Evolutionary conservation across 2,329 filamentous ascomycete genomes (phyloP).

Genomic region (Colletotrichum truncatum): DNA sequence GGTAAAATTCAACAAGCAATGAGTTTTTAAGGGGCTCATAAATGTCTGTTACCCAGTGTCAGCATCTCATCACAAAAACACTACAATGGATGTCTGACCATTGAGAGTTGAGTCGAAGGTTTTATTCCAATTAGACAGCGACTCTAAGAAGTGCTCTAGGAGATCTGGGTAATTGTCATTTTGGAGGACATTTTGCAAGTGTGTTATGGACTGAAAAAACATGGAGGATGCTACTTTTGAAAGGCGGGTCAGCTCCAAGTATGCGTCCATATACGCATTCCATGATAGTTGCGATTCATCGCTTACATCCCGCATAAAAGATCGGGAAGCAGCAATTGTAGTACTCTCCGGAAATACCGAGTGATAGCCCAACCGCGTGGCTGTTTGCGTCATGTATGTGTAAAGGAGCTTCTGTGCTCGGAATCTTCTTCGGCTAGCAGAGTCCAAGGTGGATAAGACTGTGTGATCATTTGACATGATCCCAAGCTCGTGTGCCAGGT

Average conservation of each 20-base stretch:
- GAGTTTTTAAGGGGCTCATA: slow-evolving; percentile 17
- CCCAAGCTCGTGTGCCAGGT: slow-evolving; percentile 34
- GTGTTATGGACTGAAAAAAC: slow-evolving; percentile 33
- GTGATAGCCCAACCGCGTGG: slow-evolving; percentile 6
- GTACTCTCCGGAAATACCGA: slow-evolving; percentile 20
- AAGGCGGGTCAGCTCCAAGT: slow-evolving; percentile 31
- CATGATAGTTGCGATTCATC: neutral
- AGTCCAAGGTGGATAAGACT: neutral
- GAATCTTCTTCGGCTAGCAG: neutral
- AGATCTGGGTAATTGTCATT: slow-evolving; percentile 32
- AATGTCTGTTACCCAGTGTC: too few relatives aligned
- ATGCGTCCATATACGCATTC: slow-evolving; percentile 32
- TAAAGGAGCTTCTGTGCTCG: slow-evolving; percentile 33
- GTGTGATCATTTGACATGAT: slow-evolving; percentile 24
- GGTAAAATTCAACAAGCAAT: slow-evolving; percentile 32
- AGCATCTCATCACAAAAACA: neutral
- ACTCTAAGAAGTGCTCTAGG: slow-evolving; percentile 30
- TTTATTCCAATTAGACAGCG: slow-evolving; percentile 30
- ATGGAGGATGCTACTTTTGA: slow-evolving; percentile 32
- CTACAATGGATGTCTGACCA: neutral
- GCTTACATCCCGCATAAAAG: neutral
- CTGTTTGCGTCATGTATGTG: slow-evolving; percentile 32
- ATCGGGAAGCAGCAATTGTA: neutral
- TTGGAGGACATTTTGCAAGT: slow-evolving; percentile 31
- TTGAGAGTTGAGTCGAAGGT: neutral